phyloP scores from a whole-genome alignment of 2,329 filamentous ascomycete genomes.

The Penicillium sp. region DNA sequence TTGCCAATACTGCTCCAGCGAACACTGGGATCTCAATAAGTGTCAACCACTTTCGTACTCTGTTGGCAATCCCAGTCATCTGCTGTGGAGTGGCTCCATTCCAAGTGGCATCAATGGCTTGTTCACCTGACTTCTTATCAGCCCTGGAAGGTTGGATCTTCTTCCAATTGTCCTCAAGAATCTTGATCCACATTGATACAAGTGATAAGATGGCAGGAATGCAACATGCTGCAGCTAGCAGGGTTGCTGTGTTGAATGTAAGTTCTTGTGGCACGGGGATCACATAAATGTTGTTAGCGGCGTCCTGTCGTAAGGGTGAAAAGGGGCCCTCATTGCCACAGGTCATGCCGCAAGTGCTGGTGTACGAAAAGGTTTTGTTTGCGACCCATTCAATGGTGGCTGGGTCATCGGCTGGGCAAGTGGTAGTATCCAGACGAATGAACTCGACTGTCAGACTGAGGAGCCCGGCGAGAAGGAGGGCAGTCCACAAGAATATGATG shows the following conservation, averaged over 20 bases:
- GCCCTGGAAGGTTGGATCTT: constrained; percentile 38
- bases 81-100: constrained; percentile 56
- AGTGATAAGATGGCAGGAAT: constrained; percentile 65
- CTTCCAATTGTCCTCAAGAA: constrained; percentile 64
- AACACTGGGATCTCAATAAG: constrained; percentile 62
- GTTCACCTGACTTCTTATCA: constrained; percentile 36
- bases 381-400: constrained; percentile 37
- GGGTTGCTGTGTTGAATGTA: constrained; percentile 60
- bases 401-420: constrained; percentile 46
- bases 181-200: constrained; percentile 64
- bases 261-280: constrained; percentile 59
- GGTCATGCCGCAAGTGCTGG: constrained; percentile 12
- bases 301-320: constrained; percentile 57
- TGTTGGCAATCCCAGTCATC: constrained; percentile 48
- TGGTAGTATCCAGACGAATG: constrained; percentile 53
- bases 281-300: constrained; percentile 64
- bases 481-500: constrained; percentile 67
- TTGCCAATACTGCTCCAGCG: constrained; percentile 52
- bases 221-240: constrained; percentile 65
- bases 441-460: constrained; percentile 65
- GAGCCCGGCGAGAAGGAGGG: constrained; percentile 58
- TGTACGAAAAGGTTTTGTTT: constrained; percentile 33
- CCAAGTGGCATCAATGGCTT: constrained; percentile 52
- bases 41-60: constrained; percentile 38
- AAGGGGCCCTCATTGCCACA: constrained; percentile 37